phyloP scores from a whole-genome alignment of 148 eudicot species.

The Silene conica region DNA sequence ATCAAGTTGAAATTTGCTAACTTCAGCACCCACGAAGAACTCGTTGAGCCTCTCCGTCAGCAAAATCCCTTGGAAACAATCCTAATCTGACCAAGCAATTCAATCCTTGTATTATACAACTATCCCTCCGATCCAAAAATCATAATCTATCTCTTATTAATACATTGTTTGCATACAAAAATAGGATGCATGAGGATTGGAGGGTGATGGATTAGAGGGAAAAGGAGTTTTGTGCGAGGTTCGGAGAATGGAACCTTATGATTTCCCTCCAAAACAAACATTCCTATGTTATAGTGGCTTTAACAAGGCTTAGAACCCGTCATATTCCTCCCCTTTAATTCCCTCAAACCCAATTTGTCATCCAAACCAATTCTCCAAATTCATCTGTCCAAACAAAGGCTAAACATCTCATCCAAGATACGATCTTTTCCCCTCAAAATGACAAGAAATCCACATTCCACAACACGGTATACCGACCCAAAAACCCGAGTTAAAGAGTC shows the following conservation, averaged over 20 bases:
- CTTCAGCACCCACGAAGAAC: no score
- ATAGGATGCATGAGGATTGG: not conserved
- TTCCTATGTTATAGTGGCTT: not conserved
- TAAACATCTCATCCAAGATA: not conserved
- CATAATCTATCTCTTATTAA: not conserved
- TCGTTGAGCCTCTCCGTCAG: no score
- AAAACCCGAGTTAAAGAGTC: not conserved
- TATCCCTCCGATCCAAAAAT: not conserved
- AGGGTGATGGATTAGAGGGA: not conserved
- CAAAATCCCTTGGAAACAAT: not conserved
- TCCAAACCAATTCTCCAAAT: not conserved
- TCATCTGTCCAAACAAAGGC: not conserved
- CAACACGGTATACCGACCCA: not conserved
- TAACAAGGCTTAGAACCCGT: not conserved
- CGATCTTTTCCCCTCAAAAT: not conserved
- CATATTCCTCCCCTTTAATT: not conserved
- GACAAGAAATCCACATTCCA: not conserved
- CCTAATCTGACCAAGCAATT: not conserved
- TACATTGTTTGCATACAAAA: not conserved
- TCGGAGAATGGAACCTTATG: not conserved
- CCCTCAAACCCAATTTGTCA: not conserved
- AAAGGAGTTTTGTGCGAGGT: no score
- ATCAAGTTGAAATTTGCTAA: no score
- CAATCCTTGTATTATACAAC: not conserved
- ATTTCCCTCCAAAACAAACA: not conserved